These are phyloP conservation scores for Puccinia novopanici DNA, from an alignment of 1,284 basidiomycete genomes.

Conservation along the genomic window DNA sequence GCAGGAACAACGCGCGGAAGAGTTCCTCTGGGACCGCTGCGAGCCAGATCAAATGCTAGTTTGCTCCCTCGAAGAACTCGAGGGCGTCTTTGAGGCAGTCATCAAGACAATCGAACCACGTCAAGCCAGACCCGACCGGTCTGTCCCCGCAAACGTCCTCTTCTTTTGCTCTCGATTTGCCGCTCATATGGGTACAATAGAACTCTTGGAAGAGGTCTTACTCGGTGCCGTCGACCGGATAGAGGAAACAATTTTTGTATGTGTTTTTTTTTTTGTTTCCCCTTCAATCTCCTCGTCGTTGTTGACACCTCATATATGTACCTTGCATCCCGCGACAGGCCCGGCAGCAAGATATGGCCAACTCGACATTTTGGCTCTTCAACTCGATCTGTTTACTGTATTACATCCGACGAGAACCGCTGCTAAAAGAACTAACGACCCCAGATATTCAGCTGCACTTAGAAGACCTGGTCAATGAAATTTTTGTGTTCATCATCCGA, in stretches of 20 bases:
- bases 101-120: slow-evolving; percentile 55
- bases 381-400: slow-evolving; percentile 87
- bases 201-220: slow-evolving; percentile 80
- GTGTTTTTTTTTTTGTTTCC: too few relatives aligned
- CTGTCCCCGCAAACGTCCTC: slow-evolving; percentile 56
- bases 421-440: slow-evolving; percentile 51
- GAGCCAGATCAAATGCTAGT: slow-evolving; percentile 57
- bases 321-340: slow-evolving; percentile 62
- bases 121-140: slow-evolving; percentile 55
- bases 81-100: slow-evolving; percentile 54
- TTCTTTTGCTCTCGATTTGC: slow-evolving; percentile 57
- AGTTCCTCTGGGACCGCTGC: slow-evolving; percentile 46
- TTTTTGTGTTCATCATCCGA: slow-evolving; percentile 94
- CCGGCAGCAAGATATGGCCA: slow-evolving; percentile 78
- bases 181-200: slow-evolving; percentile 53
- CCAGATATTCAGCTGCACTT: slow-evolving; percentile 58
- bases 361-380: slow-evolving; percentile 89
- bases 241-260: slow-evolving; percentile 85
- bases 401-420: slow-evolving; percentile 75
- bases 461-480: slow-evolving; percentile 87
- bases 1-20: slow-evolving; percentile 40
- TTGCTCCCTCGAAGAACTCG: slow-evolving; percentile 55
- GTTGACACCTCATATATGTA: slow-evolving; percentile 49
- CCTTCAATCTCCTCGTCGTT: background rate
- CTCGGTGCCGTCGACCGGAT: slow-evolving; percentile 86